Percentiles rank a stretch among this genome's conserved stretches.
phyloP scores from a whole-genome alignment of 202 grass and related monocot species.

The Setaria viridis region DNA sequence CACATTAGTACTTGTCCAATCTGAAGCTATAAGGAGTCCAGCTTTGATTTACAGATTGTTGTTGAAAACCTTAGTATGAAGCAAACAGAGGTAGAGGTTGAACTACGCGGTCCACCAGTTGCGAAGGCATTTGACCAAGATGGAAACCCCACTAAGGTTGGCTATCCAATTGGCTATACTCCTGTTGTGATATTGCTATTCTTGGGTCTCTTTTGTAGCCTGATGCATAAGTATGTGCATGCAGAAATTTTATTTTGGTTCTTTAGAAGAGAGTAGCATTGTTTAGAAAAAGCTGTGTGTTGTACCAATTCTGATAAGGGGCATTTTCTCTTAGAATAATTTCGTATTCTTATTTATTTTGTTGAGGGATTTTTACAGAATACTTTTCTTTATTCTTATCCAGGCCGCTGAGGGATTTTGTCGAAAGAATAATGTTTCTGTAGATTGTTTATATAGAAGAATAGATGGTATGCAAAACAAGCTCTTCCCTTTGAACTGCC shows the following conservation, averaged over 20 bases:
- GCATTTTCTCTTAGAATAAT: conserved; percentile 30
- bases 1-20: conserved; percentile 3
- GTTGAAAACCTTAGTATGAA: conserved; percentile 72
- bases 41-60: conserved; percentile 68
- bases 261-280: background rate
- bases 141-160: conserved; percentile 90
- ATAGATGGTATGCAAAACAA: conserved; percentile 60
- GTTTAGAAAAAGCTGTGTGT: conserved; percentile 2
- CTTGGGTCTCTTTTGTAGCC: conserved; percentile 2
- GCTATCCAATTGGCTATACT: conserved; percentile 33
- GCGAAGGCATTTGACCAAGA: conserved; percentile 85
- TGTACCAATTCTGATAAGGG: conserved; percentile 45
- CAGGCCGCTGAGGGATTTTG: conserved; percentile 95
- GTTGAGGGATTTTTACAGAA: conserved; percentile 50
- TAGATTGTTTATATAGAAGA: conserved; percentile 72
- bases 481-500: conserved; percentile 13
- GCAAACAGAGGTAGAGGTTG: conserved; percentile 78
- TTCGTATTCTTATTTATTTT: conserved; percentile 42
- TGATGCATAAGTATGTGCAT: background rate
- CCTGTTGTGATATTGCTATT: conserved; percentile 35
- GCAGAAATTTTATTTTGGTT: background rate
- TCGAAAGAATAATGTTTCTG: conserved; percentile 73
- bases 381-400: conserved; percentile 55
- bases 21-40: conserved; percentile 12
- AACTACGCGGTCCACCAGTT: conserved; percentile 89